Conservation (phyloP, 106 monocot species). For the Dendrobium chrysotoxum region DNA sequence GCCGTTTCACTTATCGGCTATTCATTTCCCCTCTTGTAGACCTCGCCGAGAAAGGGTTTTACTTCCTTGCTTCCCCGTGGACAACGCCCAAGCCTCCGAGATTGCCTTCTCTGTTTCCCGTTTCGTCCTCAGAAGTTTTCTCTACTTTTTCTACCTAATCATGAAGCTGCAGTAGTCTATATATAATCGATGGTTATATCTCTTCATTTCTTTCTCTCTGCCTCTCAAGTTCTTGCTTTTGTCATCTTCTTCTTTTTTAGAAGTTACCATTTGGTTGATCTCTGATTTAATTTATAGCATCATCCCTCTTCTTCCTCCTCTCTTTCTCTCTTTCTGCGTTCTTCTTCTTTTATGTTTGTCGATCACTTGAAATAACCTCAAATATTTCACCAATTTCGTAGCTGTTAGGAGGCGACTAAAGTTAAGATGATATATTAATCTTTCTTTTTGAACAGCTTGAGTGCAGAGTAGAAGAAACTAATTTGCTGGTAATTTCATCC, state of each 20-base stretch:
- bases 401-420: too few relatives aligned
- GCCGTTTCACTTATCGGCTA: too few relatives aligned
- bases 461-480: too few relatives aligned
- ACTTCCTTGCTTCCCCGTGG: slow-evolving; percentile 27
- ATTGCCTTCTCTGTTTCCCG: slow-evolving; percentile 56
- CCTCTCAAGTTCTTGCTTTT: not conserved
- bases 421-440: too few relatives aligned
- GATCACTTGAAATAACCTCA: too few relatives aligned
- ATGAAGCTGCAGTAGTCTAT: not conserved
- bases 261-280: slow-evolving; percentile 1
- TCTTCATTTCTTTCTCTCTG: not conserved
- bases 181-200: not conserved
- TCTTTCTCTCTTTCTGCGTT: not conserved
- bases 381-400: too few relatives aligned
- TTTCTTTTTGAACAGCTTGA: too few relatives aligned
- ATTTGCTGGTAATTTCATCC: too few relatives aligned
- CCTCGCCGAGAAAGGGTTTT: slow-evolving; percentile 38
- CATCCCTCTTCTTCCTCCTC: not conserved
- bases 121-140: slow-evolving; percentile 16
- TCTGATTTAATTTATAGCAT: not conserved
- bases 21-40: too few relatives aligned
- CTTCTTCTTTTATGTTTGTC: too few relatives aligned
- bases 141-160: not conserved
- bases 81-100: slow-evolving; percentile 28
- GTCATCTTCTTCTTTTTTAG: not conserved